Evolutionary conservation across 2,329 filamentous ascomycete genomes (phyloP).

Genomic region (Cladophialophora yegresii): DNA sequence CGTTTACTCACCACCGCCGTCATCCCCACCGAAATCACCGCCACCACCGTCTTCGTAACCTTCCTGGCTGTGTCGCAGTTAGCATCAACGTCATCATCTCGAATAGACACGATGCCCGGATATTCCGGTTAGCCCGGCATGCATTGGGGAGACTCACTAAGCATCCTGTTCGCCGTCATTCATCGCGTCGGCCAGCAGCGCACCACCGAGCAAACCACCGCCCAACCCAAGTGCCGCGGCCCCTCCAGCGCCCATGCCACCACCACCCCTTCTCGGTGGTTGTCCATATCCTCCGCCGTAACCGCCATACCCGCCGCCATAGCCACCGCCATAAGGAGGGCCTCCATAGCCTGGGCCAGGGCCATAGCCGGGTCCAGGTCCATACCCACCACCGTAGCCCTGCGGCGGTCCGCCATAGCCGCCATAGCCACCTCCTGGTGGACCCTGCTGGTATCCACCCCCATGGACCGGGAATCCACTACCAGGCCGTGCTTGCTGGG

Average conservation of each 20-base stretch:
- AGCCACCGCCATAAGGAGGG: slow-evolving; percentile 39
- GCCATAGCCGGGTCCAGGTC: slow-evolving; percentile 43
- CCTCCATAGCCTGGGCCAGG: slow-evolving; percentile 37
- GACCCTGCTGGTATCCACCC: slow-evolving; percentile 23
- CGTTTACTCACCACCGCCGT: slow-evolving; percentile 15
- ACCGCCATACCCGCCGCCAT: slow-evolving; percentile 33
- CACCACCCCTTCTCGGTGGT: slow-evolving; percentile 50
- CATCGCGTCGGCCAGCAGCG: slow-evolving; percentile 68
- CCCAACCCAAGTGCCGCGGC: slow-evolving; percentile 77
- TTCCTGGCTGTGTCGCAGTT: slow-evolving; percentile 40
- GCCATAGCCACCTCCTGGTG: slow-evolving; percentile 5
- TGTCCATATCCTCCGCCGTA: slow-evolving; percentile 42
- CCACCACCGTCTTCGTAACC: slow-evolving; percentile 43
- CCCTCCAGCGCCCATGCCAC: slow-evolving; percentile 68
- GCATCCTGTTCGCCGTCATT: slow-evolving; percentile 55
- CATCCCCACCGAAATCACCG: slow-evolving; percentile 38
- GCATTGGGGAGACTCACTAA: not conserved
- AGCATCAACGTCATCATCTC: not conserved
- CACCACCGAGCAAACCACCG: slow-evolving; percentile 77
- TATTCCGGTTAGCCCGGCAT: not conserved
- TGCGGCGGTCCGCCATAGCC: slow-evolving; percentile 33
- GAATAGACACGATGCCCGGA: not conserved
- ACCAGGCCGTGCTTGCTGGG: slow-evolving; percentile 29
- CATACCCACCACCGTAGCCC: slow-evolving; percentile 39
- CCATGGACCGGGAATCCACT: slow-evolving; percentile 22